phyloP scores from a whole-genome alignment of 345 rosid genomes.

The Nephelium lappaceum region DNA sequence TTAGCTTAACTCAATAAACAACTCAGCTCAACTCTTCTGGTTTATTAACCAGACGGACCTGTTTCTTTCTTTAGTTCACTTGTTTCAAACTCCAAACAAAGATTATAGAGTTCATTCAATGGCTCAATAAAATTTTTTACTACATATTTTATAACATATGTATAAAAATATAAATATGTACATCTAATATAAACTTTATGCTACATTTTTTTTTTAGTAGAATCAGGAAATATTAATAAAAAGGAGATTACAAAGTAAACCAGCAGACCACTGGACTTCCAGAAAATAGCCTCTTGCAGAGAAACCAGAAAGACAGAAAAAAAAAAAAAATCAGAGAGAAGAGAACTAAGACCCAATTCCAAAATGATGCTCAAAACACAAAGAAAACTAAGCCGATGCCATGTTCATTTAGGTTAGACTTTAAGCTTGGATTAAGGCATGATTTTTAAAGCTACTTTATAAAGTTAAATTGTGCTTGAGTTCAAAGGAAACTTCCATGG shows the following conservation, averaged over 20 bases:
- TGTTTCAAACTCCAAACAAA: background rate
- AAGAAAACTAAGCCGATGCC: too few relatives aligned
- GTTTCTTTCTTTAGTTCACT: slow-evolving; percentile 1
- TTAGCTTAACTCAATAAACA: background rate
- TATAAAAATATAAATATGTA: background rate
- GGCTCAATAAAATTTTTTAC: background rate
- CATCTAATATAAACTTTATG: background rate
- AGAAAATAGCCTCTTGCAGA: background rate
- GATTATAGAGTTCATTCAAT: background rate
- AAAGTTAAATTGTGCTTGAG: background rate
- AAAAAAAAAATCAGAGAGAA: background rate
- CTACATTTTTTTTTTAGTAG: background rate
- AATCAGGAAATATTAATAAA: background rate
- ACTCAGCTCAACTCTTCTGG: background rate
- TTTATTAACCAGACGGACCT: background rate
- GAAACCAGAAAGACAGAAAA: background rate
- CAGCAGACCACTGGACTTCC: background rate
- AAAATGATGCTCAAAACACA: background rate
- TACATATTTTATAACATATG: background rate
- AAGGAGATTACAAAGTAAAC: background rate
- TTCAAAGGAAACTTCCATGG: background rate
- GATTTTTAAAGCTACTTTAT: background rate
- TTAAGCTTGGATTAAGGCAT: background rate
- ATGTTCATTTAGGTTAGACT: background rate
- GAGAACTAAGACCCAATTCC: background rate